Base-by-base conservation (phyloP, 1,139 yeast species). In the Lizanozyma gosingica region DNA sequence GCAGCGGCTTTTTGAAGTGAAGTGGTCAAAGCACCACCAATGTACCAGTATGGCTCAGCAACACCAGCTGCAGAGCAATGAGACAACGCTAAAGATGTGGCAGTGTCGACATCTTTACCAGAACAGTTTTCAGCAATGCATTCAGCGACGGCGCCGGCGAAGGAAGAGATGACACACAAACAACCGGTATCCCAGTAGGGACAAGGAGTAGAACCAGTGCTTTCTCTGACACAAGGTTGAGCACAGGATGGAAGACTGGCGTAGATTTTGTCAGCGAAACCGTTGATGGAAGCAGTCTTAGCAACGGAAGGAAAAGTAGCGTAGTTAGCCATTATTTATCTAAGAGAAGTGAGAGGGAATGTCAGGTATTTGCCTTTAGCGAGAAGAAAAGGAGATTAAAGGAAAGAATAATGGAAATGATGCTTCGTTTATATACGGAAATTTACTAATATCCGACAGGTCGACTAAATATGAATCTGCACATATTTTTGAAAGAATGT, bases 161-260 rank as follows among this genome's bases (percentile, higher is more conserved):
- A 71, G 46, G 59, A 65, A 15, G 71, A 65, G 73, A 72, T 71
- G 16, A 70, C 73, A 56, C 77, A 71, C 49, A 71, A 62, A 51
- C 77, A 71, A 3, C 77, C 77, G 27, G 77, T 67, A 47, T 71
- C 77, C 77, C 77, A 71, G 59, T 71, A 70, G 37, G 77, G 77
- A 50, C 77, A 71, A 32, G 72, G 72, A 3, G 72, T 66, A 37
- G 54, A 53, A 3, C 57, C 57, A 27, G 67, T 60, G 38, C 58
- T 55, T 40, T 54, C 53, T 32, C 52, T 55, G n/a, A 65, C 71
- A 59, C 77, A 71, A 1, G 49, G 50, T 47, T 62, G 51, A 38
- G 77, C 78, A 55, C 78, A 72, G 2, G 51, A 45, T 15, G 78
- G 77, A 34, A 71, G 56, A 11, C 47, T 43, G 40, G 47, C 58